A percentile compares a stretch with the other conserved stretches of the same genome.
Conservation (phyloP, 2,329 filamentous ascomycete genomes). For the Amesomyces nigricolor region DNA sequence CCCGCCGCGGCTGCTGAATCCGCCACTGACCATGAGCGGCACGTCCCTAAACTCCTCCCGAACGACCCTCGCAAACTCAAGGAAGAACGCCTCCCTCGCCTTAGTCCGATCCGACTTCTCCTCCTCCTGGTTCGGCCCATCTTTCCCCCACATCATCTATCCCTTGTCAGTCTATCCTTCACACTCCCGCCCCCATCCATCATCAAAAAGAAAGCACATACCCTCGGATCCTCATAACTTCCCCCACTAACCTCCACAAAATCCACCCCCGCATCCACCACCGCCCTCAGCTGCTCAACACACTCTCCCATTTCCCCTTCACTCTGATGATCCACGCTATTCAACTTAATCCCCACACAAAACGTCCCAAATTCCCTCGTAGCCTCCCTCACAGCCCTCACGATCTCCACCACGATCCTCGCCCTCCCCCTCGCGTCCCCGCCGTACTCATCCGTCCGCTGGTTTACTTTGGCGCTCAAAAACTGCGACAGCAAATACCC, state of each 20-base stretch:
- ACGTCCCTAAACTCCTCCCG: constrained; percentile 40
- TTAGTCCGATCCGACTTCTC: constrained; percentile 40
- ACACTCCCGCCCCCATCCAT: no score
- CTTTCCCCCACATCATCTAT: constrained; percentile 33
- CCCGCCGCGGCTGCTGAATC: constrained; percentile 47
- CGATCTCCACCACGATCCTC: constrained; percentile 47
- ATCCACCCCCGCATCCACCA: constrained; percentile 50
- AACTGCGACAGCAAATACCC: constrained; percentile 56
- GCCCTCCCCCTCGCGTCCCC: constrained; percentile 45
- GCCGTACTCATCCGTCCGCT: constrained; percentile 50
- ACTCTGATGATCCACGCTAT: constrained; percentile 52
- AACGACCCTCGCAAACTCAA: constrained; percentile 56
- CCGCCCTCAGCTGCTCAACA: constrained; percentile 51
- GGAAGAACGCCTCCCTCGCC: constrained; percentile 61
- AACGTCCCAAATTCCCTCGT: constrained; percentile 38
- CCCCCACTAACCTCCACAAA: constrained; percentile 66
- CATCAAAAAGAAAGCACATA: constrained; percentile 25
- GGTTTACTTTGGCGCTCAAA: constrained; percentile 45
- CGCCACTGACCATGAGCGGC: constrained; percentile 55
- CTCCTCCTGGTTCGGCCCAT: constrained; percentile 18
- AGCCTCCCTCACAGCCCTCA: constrained; percentile 36
- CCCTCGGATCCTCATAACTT: constrained; percentile 48
- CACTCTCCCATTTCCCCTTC: constrained; percentile 43
- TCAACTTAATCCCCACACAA: constrained; percentile 50
- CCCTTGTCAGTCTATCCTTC: constrained; percentile 6